Evolutionary conservation across 208 protist species (phyloP), one percentile per base, ranked within the genome.

Genomic region (Wallacemonas sp.): DNA sequence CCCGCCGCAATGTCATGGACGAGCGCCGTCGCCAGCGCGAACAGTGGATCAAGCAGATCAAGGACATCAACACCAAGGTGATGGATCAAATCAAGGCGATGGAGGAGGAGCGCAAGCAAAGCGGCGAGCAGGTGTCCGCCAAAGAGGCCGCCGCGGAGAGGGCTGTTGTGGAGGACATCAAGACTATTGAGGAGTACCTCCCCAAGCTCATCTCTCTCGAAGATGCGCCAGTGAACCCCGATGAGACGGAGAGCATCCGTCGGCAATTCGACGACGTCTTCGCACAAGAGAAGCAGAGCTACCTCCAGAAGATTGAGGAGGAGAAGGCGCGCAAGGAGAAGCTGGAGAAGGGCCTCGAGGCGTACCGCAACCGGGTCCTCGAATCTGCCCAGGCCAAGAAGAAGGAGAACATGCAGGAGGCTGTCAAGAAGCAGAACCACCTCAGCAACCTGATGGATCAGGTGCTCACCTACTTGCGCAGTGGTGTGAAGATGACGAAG

Each of bases 31-130:
- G 78, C 55, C 89, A 97, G 66, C 82, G 92, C 4, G 72, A 91
- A 65, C 86, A 95, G 78, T 97, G 92, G 90, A 88, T 97, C 34
- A 72, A 84, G 64, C 86, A 95, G 71, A 97, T 97, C 45, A 84
- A 86, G 60, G 88, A 94, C 22, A 89, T 93, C 56, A 95, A 94
- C 72, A 75, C 85, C 44, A 93, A 92, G 75, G 86, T 94, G 21
- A 77, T 93, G 30, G 77, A 88, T 39, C 82, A 94, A 60, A 66
- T 97, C 31, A 64, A 71, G 39, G 46, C 80, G 0, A 74, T 97
- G 22, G 73, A 70, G 11, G 80, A 93, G 55, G 86, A 92, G 64
- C 79, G 86, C 62, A 88, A 81, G 67, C 71, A 85, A 64, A 86
- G 88, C 34, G 79, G 84, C 26, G 85, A 93, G 61, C 34, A 73